phyloP scores from a whole-genome alignment of 176 grass and related monocot species.

The Eragrostis nindensis region DNA sequence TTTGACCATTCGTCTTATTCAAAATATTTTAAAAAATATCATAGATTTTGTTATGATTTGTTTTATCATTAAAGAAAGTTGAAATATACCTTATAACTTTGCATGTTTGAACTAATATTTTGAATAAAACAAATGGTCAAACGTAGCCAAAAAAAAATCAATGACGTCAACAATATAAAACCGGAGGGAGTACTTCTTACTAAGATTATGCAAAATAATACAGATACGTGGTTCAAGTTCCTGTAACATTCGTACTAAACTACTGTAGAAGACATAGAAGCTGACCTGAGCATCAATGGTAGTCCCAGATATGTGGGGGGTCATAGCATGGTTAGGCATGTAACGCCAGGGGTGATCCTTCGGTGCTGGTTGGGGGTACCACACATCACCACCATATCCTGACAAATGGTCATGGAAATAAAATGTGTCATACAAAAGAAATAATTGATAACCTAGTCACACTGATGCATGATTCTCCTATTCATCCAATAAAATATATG shows the following conservation, averaged over 20 bases:
- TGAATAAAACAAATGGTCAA: too few relatives aligned
- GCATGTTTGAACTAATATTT: too few relatives aligned
- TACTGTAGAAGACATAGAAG: slow-evolving; percentile 13
- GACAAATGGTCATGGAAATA: slow-evolving; percentile 1
- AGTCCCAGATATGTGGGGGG: slow-evolving; percentile 85
- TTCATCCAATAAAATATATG: background rate
- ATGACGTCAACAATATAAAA: too few relatives aligned
- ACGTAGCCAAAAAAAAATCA: too few relatives aligned
- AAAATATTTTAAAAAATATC: too few relatives aligned
- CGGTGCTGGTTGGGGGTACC: slow-evolving; percentile 87
- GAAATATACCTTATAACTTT: too few relatives aligned
- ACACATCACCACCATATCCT: slow-evolving; percentile 93
- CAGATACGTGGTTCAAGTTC: background rate
- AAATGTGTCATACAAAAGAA: background rate
- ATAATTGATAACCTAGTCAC: background rate
- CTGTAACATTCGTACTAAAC: background rate
- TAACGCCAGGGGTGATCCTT: slow-evolving; percentile 92
- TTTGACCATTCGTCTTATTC: too few relatives aligned
- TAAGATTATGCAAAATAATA: slow-evolving; percentile 18
- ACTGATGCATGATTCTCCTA: background rate
- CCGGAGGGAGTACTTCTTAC: too few relatives aligned
- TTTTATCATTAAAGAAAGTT: too few relatives aligned
- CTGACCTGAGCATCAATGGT: slow-evolving; percentile 83
- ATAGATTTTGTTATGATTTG: too few relatives aligned
- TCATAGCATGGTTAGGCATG: slow-evolving; percentile 98